Percentiles rank a stretch among this genome's conserved stretches.
These are phyloP conservation scores for Chernovozyma sophiae-reginae DNA, from an alignment of 1,139 yeast species.

Conservation along the genomic window DNA sequence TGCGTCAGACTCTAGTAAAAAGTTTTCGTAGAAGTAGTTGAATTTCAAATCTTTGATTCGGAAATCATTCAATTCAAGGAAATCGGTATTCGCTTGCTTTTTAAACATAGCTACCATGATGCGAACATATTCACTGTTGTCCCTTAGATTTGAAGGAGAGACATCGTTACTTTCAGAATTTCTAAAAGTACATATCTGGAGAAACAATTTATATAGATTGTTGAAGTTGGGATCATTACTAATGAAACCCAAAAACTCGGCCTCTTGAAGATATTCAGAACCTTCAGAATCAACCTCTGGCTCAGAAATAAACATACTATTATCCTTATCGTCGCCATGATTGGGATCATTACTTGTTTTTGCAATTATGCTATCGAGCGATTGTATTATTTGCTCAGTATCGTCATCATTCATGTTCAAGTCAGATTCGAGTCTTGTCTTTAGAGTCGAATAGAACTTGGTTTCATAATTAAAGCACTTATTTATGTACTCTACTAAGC, in stretches of 20 bases:
- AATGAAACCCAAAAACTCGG: conserved; percentile 9
- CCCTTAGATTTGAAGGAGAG: conserved; percentile 6
- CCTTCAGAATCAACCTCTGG: neutral
- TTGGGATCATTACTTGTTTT: neutral
- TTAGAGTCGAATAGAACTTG: conserved; percentile 15
- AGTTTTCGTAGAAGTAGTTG: conserved; percentile 11
- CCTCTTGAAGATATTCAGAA: neutral
- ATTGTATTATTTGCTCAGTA: conserved; percentile 20
- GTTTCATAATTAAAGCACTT: conserved; percentile 21
- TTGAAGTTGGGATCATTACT: conserved; percentile 16
- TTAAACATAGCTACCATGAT: conserved; percentile 25
- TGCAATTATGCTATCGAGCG: conserved; percentile 15
- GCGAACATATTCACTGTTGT: conserved; percentile 13
- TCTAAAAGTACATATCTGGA: conserved; percentile 12
- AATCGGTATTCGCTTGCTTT: conserved; percentile 17
- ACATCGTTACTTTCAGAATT: neutral
- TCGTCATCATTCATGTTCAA: conserved; percentile 17
- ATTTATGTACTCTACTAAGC: conserved; percentile 17
- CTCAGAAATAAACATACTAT: conserved; percentile 1
- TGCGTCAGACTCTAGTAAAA: neutral
- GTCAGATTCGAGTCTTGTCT: conserved; percentile 13
- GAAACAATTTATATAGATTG: conserved; percentile 21
- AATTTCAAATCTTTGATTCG: conserved; percentile 18
- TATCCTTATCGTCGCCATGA: neutral
- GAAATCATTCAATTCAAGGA: conserved; percentile 19